Base-by-base conservation (phyloP, 139 green algal genomes). In the Picocystis salinarum region DNA sequence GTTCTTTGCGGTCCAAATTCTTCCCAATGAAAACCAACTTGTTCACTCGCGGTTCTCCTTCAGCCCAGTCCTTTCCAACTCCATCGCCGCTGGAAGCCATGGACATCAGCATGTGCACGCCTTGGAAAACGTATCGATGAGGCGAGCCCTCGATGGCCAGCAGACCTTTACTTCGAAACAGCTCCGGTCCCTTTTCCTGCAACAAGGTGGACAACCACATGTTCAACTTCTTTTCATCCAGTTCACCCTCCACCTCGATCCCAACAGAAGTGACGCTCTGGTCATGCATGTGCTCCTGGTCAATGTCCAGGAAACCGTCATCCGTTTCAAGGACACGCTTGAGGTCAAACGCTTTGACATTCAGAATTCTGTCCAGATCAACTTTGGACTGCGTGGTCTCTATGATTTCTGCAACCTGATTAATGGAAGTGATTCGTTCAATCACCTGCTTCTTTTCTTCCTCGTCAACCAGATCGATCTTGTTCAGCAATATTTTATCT, bases 11-110 rank as follows among this genome's bases (percentile, higher is more conserved):
- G 55, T 92, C 61, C 5, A 95, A 61, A 49, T 95, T 80, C 40
- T 82, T 82, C 18, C 84, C 84, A 46, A 95, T 95, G 71, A 95
- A 95, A 5, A 94, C 76, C 9, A 94, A 48, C 39, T 71, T 70
- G 59, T 73, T 85, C 23, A 58, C 37, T 11, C 75, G 55, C 62
- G 70, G 64, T 56, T 91, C 80, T 4, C 42, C 75, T 5, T 29
- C 12, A 33, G 26, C 42, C 63, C 62, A 76, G 1, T 70, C 70
- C 45, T 63, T 52, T 15, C 69, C 71, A 24, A 62, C 57, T 13
- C 75, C 75, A 18, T 80, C 61, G 3, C 55, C 46, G 47, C 65
- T 79, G 49, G 39, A 69, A 23, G 60, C 67, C 46, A 86, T 79
- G 20, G 67, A 65, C 42, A 90, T 58, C 55, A 90, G 59, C 78